Evolutionary conservation across 2,329 filamentous ascomycete species (phyloP).

Genomic region (Epichloe baconii): DNA sequence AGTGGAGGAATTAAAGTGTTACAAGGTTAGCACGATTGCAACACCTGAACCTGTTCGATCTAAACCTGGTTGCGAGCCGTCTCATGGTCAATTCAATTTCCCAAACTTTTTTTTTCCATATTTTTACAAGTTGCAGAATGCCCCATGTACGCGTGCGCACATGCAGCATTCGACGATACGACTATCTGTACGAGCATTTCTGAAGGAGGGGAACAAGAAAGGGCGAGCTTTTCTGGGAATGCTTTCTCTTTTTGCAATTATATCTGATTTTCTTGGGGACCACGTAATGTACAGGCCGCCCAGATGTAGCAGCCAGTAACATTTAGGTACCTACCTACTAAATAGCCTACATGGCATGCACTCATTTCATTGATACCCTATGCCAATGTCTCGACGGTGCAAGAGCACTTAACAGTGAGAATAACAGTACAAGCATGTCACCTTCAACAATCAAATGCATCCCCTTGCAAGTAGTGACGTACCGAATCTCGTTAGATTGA

Average conservation of each 20-base stretch:
- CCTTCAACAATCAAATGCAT: too few relatives aligned
- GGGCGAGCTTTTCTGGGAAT: background rate
- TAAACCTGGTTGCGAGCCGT: too few relatives aligned
- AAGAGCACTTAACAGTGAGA: background rate
- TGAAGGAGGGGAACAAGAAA: background rate
- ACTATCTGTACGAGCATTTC: background rate
- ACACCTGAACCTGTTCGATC: too few relatives aligned
- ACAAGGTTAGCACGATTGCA: background rate
- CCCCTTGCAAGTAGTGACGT: too few relatives aligned
- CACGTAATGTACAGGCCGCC: background rate
- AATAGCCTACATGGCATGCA: too few relatives aligned
- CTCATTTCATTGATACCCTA: too few relatives aligned
- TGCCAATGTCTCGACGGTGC: background rate
- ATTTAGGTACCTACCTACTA: background rate
- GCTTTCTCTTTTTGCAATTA: background rate
- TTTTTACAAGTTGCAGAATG: background rate
- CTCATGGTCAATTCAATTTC: background rate
- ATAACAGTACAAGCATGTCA: too few relatives aligned
- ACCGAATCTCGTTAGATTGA: too few relatives aligned
- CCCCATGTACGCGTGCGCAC: background rate
- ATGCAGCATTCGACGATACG: background rate
- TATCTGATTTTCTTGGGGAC: background rate
- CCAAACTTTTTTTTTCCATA: too few relatives aligned
- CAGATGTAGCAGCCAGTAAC: background rate
- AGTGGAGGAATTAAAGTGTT: conserved; percentile 28